phyloP scores from a whole-genome alignment of 345 rosid species.

The Corchorus olitorius region DNA sequence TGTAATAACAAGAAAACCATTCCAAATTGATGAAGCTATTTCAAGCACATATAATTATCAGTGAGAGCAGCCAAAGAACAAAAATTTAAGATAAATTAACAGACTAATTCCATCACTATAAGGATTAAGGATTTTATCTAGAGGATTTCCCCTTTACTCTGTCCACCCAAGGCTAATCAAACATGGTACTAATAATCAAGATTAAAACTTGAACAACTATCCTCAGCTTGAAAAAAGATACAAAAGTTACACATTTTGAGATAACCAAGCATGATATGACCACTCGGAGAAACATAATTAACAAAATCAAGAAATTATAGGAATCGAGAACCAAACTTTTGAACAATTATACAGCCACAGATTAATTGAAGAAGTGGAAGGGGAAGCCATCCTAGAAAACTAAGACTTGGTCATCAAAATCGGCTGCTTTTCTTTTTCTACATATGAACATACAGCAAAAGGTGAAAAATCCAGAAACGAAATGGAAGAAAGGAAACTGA shows the following conservation, averaged over 20 bases:
- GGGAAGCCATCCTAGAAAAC: background rate
- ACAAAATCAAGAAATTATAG: background rate
- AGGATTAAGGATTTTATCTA: background rate
- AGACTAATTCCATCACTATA: background rate
- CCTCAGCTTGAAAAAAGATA: background rate
- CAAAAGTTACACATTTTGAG: background rate
- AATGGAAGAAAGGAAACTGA: background rate
- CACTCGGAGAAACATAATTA: background rate
- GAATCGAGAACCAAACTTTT: background rate
- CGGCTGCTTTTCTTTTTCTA: background rate
- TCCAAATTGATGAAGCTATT: conserved; percentile 13
- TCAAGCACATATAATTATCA: background rate
- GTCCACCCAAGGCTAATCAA: background rate
- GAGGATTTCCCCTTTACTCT: background rate
- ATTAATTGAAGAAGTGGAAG: background rate
- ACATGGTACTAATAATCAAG: background rate
- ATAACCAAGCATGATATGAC: background rate
- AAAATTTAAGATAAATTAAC: background rate
- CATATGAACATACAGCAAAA: background rate
- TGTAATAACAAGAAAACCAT: background rate
- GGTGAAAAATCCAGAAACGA: conserved; percentile 18
- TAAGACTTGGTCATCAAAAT: background rate
- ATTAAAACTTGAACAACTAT: background rate
- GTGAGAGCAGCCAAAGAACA: background rate
- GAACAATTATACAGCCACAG: background rate